A percentile compares a stretch with the other conserved stretches of the same genome.
These are phyloP conservation scores for Phellopilus nigrolimitatus DNA, from an alignment of 1,284 basidiomycete species.

Conservation along the genomic window DNA sequence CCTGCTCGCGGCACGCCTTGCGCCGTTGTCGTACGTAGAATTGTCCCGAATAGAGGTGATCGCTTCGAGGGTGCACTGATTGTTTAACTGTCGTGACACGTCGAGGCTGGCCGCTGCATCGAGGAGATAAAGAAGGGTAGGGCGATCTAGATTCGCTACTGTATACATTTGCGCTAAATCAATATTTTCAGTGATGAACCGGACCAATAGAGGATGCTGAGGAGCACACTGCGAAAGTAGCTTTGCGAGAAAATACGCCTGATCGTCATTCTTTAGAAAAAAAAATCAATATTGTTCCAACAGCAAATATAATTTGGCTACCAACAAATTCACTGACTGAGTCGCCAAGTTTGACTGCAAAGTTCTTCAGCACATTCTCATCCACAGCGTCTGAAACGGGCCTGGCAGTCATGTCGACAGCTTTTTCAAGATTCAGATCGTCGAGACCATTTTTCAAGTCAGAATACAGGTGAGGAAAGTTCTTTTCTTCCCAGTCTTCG, in stretches of 20 bases:
- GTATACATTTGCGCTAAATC: constrained; percentile 54
- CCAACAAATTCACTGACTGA: constrained; percentile 44
- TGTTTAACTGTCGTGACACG: constrained; percentile 45
- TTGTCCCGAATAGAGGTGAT: constrained; percentile 39
- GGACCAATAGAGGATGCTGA: constrained; percentile 47
- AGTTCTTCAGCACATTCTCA: constrained; percentile 41
- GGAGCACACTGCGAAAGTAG: constrained; percentile 57
- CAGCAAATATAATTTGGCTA: constrained; percentile 15
- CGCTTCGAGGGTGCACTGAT: constrained; percentile 37
- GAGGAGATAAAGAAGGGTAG: constrained; percentile 48
- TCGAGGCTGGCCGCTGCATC: constrained; percentile 61
- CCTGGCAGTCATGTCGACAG: constrained; percentile 44
- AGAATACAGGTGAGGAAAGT: constrained; percentile 65
- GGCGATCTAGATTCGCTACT: constrained; percentile 45
- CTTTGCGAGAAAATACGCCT: constrained; percentile 54
- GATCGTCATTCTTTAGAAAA: constrained; percentile 42
- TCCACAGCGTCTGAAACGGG: constrained; percentile 54
- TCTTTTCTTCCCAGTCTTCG: constrained; percentile 70
- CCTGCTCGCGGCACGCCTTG: constrained; percentile 39
- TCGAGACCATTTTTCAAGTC: constrained; percentile 43
- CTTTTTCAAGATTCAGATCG: constrained; percentile 49
- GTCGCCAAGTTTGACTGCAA: constrained; percentile 49
- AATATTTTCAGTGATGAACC: constrained; percentile 44
- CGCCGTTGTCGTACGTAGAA: constrained; percentile 35
- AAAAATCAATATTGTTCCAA: constrained; percentile 5